Percentiles rank a stretch among this genome's conserved stretches.
These are phyloP conservation scores for Pythium phragmiticola DNA, from an alignment of 352 stramenopile species.

Conservation along the genomic window DNA sequence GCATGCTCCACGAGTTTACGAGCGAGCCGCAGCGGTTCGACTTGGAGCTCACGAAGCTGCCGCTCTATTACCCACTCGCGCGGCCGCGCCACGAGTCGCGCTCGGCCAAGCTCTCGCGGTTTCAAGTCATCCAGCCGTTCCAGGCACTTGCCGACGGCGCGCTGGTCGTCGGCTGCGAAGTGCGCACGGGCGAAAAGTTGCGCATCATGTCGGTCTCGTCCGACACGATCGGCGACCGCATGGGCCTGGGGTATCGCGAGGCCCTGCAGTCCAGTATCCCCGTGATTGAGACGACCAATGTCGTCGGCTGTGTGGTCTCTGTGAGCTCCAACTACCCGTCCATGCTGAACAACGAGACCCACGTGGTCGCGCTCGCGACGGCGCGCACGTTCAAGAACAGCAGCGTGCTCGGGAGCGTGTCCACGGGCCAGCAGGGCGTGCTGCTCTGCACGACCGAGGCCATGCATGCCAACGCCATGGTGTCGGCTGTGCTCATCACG, in stretches of 20 bases:
- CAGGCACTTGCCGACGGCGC: conserved; percentile 46
- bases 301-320: conserved; percentile 69
- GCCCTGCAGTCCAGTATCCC: conserved; percentile 53
- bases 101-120: conserved; percentile 45
- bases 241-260: conserved; percentile 51
- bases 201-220: conserved; percentile 73
- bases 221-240: conserved; percentile 50
- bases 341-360: conserved; percentile 65
- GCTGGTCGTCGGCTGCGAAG: conserved; percentile 52
- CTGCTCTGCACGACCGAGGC: conserved; percentile 52
- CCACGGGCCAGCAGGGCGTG: conserved; percentile 72
- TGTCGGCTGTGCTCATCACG: conserved; percentile 74
- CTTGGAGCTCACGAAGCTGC: conserved; percentile 58
- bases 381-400: conserved; percentile 52
- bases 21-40: conserved; percentile 63
- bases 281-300: conserved; percentile 48
- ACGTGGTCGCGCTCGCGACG: conserved; percentile 51
- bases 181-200: conserved; percentile 60
- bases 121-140: conserved; percentile 75
- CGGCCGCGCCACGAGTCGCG: conserved; percentile 43
- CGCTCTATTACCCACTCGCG: conserved; percentile 73
- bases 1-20: conserved; percentile 68
- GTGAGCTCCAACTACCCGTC: conserved; percentile 68
- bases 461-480: conserved; percentile 78
- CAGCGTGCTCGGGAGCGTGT: conserved; percentile 58